Evolutionary conservation across 805 yeast species (phyloP).

Genomic region (Myxozyma monticola): DNA sequence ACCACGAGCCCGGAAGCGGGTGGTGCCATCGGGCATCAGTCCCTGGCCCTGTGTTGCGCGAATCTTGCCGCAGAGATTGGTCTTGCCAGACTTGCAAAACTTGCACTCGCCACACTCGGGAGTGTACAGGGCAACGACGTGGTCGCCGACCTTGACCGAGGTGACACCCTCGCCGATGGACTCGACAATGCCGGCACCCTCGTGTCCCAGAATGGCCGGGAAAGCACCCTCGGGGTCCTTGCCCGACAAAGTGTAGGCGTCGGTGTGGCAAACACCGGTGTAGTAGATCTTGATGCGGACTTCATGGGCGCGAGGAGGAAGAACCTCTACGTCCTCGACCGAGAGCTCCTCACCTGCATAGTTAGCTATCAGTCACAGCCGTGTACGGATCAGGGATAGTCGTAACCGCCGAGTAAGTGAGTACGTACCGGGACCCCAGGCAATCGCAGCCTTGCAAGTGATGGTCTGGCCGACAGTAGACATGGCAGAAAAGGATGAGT

Average conservation of each 20-base stretch:
- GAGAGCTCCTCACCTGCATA: conserved; percentile 52
- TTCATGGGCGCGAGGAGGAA: conserved; percentile 95
- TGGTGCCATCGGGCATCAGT: conserved; percentile 97
- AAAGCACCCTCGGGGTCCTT: conserved; percentile 94
- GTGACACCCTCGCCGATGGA: conserved; percentile 93
- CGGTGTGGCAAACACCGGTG: conserved; percentile 98
- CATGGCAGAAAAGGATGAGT: conserved; percentile 23
- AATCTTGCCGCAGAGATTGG: conserved; percentile 92
- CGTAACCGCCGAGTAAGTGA: no score
- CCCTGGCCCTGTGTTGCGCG: conserved; percentile 99
- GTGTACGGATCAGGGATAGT: background rate
- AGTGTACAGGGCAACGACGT: conserved; percentile 90
- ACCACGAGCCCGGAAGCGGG: conserved; percentile 81
- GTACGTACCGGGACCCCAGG: conserved; percentile 86
- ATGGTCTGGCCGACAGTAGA: conserved; percentile 47
- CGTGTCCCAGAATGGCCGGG: conserved; percentile 93
- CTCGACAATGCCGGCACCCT: conserved; percentile 97
- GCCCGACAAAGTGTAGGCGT: conserved; percentile 94
- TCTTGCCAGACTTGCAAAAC: conserved; percentile 91
- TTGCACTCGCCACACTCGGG: conserved; percentile 96
- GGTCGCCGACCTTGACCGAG: conserved; percentile 87
- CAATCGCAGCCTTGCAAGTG: conserved; percentile 93
- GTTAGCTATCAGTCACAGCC: no score
- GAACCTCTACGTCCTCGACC: conserved; percentile 85
- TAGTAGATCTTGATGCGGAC: conserved; percentile 84